A percentile compares a stretch with the other conserved stretches of the same genome.
Evolutionary conservation across 345 rosid genomes (phyloP).

Genomic region (Geranium rotundifolium): DNA sequence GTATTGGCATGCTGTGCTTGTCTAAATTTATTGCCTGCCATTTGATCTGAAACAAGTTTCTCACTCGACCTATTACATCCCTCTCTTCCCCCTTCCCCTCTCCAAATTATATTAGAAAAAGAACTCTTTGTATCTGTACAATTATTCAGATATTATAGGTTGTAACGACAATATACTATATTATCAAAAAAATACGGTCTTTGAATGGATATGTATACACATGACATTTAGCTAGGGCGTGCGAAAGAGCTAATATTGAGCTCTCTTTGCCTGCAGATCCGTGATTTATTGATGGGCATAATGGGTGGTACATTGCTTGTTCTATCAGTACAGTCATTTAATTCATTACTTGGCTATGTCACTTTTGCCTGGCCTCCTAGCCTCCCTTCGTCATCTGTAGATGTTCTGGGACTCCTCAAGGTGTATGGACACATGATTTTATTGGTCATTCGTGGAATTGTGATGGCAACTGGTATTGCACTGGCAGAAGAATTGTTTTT

Average conservation of each 20-base stretch:
- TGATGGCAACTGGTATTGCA: constrained; percentile 52
- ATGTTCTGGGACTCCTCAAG: constrained; percentile 33
- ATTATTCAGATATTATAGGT: background rate
- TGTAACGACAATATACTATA: background rate
- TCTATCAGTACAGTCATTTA: constrained; percentile 43
- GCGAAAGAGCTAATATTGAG: constrained; percentile 2
- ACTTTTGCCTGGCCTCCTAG: constrained; percentile 54
- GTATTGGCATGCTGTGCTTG: too few relatives aligned
- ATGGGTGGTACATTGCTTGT: constrained; percentile 60
- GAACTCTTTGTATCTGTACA: background rate
- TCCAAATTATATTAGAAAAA: too few relatives aligned
- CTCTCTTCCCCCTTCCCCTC: too few relatives aligned
- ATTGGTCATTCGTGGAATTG: constrained; percentile 40
- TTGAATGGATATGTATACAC: background rate
- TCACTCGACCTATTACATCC: too few relatives aligned
- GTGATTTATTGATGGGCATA: constrained; percentile 41
- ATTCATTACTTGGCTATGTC: constrained; percentile 49
- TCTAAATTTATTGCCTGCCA: too few relatives aligned
- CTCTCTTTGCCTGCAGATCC: constrained; percentile 38
- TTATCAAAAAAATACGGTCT: background rate
- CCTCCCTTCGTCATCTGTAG: constrained; percentile 34
- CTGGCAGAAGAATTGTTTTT: constrained; percentile 82
- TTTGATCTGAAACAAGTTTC: too few relatives aligned
- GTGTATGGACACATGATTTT: constrained; percentile 29
- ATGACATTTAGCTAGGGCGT: too few relatives aligned